These are phyloP conservation scores for Triticum turgidum DNA, from an alignment of 176 grass and related monocot genomes.

Conservation along the genomic window DNA sequence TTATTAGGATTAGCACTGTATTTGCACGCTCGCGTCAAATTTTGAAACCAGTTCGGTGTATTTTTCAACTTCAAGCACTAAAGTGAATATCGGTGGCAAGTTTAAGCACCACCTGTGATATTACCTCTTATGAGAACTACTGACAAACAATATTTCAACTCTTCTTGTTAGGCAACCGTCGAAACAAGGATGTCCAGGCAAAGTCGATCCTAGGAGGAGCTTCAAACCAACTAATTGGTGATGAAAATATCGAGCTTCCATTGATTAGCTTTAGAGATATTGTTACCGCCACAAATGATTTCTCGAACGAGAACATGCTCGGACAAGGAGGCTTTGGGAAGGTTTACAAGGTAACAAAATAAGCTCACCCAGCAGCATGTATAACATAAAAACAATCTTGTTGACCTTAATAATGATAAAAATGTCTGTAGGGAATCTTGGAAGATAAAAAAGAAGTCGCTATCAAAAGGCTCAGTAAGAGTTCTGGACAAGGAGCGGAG, in stretches of 20 bases:
- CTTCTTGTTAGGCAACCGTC: background rate
- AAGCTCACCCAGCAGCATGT: background rate
- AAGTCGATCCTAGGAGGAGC: background rate
- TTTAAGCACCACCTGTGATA: no score
- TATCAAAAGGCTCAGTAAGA: slow-evolving; percentile 45
- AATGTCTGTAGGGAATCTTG: slow-evolving; percentile 15
- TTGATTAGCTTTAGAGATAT: slow-evolving; percentile 43
- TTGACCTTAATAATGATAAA: background rate
- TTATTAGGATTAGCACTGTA: no score
- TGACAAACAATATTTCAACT: background rate
- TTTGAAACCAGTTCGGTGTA: no score
- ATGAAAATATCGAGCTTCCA: slow-evolving; percentile 36
- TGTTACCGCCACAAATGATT: slow-evolving; percentile 43
- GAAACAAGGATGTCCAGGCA: background rate
- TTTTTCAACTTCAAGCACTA: no score
- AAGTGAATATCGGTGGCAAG: no score
- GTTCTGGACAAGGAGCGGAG: slow-evolving; percentile 48
- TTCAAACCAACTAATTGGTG: slow-evolving; percentile 18
- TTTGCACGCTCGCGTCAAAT: no score
- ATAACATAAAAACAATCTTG: background rate
- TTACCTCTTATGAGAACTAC: background rate
- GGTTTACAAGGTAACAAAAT: slow-evolving; percentile 45
- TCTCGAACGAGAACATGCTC: slow-evolving; percentile 36
- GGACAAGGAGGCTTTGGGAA: slow-evolving; percentile 55
- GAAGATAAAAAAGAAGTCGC: slow-evolving; percentile 33